Percentiles rank a stretch among this genome's conserved stretches.
Evolutionary conservation across 768 basidiomycete genomes (phyloP).

Genomic region (Lactarius tabidus): DNA sequence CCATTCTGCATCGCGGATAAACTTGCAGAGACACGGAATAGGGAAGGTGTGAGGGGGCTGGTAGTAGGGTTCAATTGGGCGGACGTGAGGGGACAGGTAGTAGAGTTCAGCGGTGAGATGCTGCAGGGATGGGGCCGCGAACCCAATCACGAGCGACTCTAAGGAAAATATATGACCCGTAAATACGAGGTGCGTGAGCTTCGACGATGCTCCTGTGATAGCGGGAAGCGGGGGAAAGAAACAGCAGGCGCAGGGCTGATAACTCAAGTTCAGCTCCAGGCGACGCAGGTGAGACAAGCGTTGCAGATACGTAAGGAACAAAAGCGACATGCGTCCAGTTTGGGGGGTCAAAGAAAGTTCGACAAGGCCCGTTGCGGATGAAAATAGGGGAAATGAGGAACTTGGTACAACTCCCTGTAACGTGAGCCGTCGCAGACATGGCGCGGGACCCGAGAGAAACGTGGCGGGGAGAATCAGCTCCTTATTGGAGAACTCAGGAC

Average conservation of each 20-base stretch:
- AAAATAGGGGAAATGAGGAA: neutral
- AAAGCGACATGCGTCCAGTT: neutral
- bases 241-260: fast-evolving
- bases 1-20: neutral
- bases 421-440: neutral
- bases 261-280: neutral
- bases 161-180: neutral
- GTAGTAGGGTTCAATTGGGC: neutral
- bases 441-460: neutral
- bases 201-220: neutral
- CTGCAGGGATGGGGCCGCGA: constrained; percentile 6
- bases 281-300: neutral
- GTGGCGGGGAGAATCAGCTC: neutral
- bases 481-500: neutral
- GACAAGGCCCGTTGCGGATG: neutral
- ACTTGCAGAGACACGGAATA: neutral
- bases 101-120: neutral
- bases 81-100: neutral
- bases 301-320: neutral
- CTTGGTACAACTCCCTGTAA: neutral
- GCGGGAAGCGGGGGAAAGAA: neutral
- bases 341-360: neutral
- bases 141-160: neutral
- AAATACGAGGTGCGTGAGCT: neutral
- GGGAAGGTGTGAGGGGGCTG: neutral